phyloP scores from a whole-genome alignment of 768 basidiomycete species.

The Boletus coccyginus region DNA sequence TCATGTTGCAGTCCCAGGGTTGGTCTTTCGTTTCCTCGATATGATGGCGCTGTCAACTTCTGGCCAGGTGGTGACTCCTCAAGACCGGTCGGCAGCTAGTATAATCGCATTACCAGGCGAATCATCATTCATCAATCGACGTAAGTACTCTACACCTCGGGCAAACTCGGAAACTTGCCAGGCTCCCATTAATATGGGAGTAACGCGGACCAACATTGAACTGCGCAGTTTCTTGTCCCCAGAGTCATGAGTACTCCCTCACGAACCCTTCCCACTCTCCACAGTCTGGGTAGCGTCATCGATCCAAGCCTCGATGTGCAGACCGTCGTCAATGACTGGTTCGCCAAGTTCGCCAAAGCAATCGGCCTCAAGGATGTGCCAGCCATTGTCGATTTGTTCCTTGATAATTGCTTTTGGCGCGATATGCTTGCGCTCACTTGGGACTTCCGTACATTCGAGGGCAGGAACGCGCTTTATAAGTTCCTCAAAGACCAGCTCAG shows the following conservation, averaged over 20 bases:
- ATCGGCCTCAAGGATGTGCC: constrained; percentile 34
- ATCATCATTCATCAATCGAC: not conserved
- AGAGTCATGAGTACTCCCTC: constrained; percentile 5
- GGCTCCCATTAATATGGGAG: not conserved
- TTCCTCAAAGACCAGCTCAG: constrained; percentile 49
- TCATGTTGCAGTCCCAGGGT: no score
- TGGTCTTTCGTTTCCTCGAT: not conserved
- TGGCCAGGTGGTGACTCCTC: no score
- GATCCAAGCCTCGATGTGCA: constrained; percentile 36
- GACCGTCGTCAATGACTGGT: constrained; percentile 40
- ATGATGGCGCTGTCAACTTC: not conserved
- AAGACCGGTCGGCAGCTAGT: no score
- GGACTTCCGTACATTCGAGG: constrained; percentile 58
- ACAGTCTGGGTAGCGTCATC: constrained; percentile 20
- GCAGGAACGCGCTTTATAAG: constrained; percentile 35
- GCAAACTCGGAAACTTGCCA: no score
- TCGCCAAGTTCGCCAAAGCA: constrained; percentile 36
- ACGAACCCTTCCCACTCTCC: constrained; percentile 23
- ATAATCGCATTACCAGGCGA: no score
- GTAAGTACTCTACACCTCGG: no score
- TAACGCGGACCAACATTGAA: not conserved
- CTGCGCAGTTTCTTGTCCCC: not conserved
- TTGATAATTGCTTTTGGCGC: constrained; percentile 49
- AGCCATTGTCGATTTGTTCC: constrained; percentile 33
- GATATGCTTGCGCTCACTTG: constrained; percentile 63